Evolutionary conservation across 352 stramenopile species (phyloP), one percentile per base, ranked within the genome.

Genomic region (Phytopythium boreale): DNA sequence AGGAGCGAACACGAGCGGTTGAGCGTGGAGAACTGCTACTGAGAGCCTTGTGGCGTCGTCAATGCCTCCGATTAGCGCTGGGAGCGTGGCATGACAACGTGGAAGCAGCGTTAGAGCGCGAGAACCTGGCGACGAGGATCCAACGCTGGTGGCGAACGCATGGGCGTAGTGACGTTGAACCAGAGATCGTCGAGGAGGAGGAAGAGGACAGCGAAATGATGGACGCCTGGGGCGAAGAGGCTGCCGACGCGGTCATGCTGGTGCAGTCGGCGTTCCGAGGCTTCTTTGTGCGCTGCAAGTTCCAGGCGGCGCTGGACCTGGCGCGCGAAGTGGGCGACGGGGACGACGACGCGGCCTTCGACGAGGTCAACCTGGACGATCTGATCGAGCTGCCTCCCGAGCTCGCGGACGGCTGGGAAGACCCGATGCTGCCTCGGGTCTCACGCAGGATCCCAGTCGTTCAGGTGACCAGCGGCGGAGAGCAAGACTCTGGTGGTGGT

Each of bases 201-300:
- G 58, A 63, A 14, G 58, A 56, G 26, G 22, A 36, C 17, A 2
- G 24, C 6, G 9, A 11, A 37, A n/a, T 56, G 39, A n/a, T 2
- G 15, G 17, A 46, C 12, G 49, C 5, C 1, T 68, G 64, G 24
- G 50, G 9, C 49, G 53, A 65, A 5, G 36, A 17, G 2, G 56
- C 50, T 0, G 47, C 68, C 4, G 55, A 69, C 15, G 84, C 84
- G 4, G 84, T 80, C 14, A 75, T 67, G 46, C 58, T 78, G 15
- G 69, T 92, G 19, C 84, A 92, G 64, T 90, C 84, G 4, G 79
- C 75, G n/a, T 90, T 86, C 55, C 78, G 84, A 24, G 84, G 84
- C 11, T 90, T 89, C 58, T 69, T 82, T 50, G 76, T 90, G 7
- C 79, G 84, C 5, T 74, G 79, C 10, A 90, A 88, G 60, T 89